Percentiles rank a stretch among this genome's conserved stretches.
Conservation (phyloP, 1,139 yeast species). For the Geotrichum reessii region DNA sequence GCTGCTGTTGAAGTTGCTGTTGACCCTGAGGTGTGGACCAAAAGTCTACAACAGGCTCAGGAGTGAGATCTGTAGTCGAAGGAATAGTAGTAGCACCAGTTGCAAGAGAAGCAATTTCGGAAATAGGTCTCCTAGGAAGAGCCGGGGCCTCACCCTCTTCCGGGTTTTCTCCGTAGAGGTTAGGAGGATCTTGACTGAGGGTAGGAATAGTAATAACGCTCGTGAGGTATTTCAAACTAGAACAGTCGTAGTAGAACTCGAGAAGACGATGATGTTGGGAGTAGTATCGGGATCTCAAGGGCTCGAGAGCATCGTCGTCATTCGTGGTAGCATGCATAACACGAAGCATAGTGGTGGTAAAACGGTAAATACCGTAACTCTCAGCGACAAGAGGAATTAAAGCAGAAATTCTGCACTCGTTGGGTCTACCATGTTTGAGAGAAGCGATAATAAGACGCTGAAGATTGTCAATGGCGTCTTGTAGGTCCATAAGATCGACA, state of each 20-base stretch:
- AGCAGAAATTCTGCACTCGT: conserved; percentile 81
- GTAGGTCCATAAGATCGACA: conserved; percentile 77
- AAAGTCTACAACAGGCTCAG: conserved; percentile 40
- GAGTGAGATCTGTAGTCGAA: conserved; percentile 31
- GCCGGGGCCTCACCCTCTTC: conserved; percentile 40
- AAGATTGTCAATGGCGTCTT: conserved; percentile 76
- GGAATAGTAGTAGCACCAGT: conserved; percentile 45
- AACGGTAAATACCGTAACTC: conserved; percentile 87
- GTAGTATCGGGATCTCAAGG: conserved; percentile 64
- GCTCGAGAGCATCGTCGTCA: conserved; percentile 70
- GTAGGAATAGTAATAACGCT: conserved; percentile 83
- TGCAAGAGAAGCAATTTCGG: conserved; percentile 27
- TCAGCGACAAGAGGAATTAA: conserved; percentile 91
- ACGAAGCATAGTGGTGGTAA: conserved; percentile 82
- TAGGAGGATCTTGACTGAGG: conserved; percentile 67
- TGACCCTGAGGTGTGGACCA: conserved; percentile 42
- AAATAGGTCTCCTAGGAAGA: conserved; percentile 42
- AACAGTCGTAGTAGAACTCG: conserved; percentile 88
- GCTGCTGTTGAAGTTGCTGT: conserved; percentile 37
- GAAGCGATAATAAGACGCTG: conserved; percentile 74
- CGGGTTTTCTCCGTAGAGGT: conserved; percentile 47
- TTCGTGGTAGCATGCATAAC: conserved; percentile 78
- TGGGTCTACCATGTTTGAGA: conserved; percentile 55
- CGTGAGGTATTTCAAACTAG: conserved; percentile 75
- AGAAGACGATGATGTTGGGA: conserved; percentile 76